These are phyloP conservation scores for Boletus pseudopeckii DNA, from an alignment of 768 basidiomycete species.

Conservation along the genomic window DNA sequence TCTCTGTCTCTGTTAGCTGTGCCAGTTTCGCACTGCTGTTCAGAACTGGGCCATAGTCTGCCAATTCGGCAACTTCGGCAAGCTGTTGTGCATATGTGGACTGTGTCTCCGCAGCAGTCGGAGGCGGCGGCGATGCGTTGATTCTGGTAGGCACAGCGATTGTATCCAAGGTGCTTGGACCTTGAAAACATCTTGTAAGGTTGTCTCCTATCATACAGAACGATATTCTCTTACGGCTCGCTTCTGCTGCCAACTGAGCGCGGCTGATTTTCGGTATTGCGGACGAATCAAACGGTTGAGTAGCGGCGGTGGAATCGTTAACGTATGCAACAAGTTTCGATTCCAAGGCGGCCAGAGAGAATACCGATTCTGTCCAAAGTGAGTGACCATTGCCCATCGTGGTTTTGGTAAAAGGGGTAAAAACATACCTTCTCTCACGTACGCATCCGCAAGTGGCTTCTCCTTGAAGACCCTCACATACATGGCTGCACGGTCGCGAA, in stretches of 20 bases:
- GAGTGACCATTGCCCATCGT: neutral
- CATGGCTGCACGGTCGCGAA: constrained; percentile 94
- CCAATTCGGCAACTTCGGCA: constrained; percentile 80
- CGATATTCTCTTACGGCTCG: constrained; percentile 59
- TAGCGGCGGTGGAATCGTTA: constrained; percentile 68
- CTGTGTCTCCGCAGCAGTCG: constrained; percentile 84
- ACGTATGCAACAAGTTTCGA: constrained; percentile 92
- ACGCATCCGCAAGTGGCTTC: constrained; percentile 74
- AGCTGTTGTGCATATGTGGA: constrained; percentile 87
- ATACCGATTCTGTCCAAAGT: constrained; percentile 73
- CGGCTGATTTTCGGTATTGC: constrained; percentile 93
- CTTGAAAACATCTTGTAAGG: constrained; percentile 35
- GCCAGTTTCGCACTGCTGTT: constrained; percentile 78
- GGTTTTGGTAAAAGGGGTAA: neutral
- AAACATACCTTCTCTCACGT: constrained; percentile 84
- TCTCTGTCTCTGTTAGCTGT: constrained; percentile 93
- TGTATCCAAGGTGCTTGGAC: constrained; percentile 83
- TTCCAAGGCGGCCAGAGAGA: constrained; percentile 87
- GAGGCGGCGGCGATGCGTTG: constrained; percentile 61
- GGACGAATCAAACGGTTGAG: constrained; percentile 78
- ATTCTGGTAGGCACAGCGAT: constrained; percentile 68
- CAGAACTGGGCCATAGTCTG: constrained; percentile 78
- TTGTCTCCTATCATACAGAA: constrained; percentile 5
- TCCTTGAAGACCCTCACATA: constrained; percentile 85
- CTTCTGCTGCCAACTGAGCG: constrained; percentile 84